Base-by-base conservation (phyloP, 331 rosid genomes). In the Prunus yedoensis region DNA sequence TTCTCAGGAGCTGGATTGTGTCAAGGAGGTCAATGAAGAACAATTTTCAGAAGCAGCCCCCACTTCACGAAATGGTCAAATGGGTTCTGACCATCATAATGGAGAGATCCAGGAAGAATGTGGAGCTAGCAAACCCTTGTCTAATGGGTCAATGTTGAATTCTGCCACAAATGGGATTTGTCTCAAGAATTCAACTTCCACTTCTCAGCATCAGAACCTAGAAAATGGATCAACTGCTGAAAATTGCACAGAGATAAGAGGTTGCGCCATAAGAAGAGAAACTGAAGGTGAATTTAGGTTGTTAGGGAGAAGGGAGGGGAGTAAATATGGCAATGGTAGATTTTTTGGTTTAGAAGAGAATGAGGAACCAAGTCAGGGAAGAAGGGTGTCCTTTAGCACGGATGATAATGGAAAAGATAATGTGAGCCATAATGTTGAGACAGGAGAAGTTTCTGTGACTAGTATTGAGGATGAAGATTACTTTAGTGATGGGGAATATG, bases 201-300 rank as follows among this genome's bases (percentile, higher is more conserved):
- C 59, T 70, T 79, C 77, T 70, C 85, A 81, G 54, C 84, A 85
- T 75, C 83, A 50, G 60, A 65, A 82, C 77, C 64, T 80, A 23
- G 93, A 84, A 74, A 91, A 88, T 85, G 93, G 98, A 45, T 76
- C 78, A 38, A 72, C 86, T 45, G 83, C 91, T 56, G 90, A 75
- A 76, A 88, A 87, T 73, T 89, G 82, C 74, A 7, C 80, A 9
- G 96, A 89, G 67, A 68, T 83, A 56, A 90, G 91, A 74, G 97
- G 91, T 85, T 87, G 92, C 38, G 91, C 97, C 66, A 92, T 94
- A 81, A 84, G 96, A 80, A 88, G 97, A 70, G 99, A 94, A 85
- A 92, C 97, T 38, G 99, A 94, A 87, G 93, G 97, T 74, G 97
- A 92, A 45, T 90, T 78, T 79, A 85, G 99, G 84, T 49, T 92